These are phyloP conservation scores for Pyronema domesticum DNA, from an alignment of 495 filamentous ascomycete genomes.

Conservation along the genomic window DNA sequence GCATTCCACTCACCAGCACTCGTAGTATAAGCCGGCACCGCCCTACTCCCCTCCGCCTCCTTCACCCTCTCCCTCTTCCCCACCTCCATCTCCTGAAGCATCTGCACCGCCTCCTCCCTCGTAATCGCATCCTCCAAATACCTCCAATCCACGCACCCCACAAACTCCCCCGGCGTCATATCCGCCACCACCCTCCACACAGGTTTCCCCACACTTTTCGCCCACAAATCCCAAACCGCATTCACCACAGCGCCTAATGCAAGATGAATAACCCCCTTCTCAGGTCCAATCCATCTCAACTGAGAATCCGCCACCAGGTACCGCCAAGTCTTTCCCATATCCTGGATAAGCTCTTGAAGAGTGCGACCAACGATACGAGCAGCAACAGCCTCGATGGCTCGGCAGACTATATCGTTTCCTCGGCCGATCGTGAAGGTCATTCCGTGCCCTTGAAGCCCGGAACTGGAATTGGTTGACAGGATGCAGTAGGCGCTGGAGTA, in stretches of 20 bases:
- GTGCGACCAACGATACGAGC: conserved; percentile 53
- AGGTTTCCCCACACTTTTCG: conserved; percentile 66
- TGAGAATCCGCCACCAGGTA: conserved; percentile 80
- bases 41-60: conserved; percentile 50
- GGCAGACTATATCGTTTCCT: conserved; percentile 84
- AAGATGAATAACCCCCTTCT: conserved; percentile 89
- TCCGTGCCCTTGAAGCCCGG: conserved; percentile 55
- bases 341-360: conserved; percentile 52
- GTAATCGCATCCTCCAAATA: conserved; percentile 91
- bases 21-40: conserved; percentile 83
- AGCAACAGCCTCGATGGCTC: conserved; percentile 60
- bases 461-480: conserved; percentile 50
- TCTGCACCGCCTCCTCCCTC: conserved; percentile 58
- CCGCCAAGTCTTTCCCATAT: conserved; percentile 84
- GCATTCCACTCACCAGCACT: conserved; percentile 36
- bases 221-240: conserved; percentile 91
- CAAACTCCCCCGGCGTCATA: conserved; percentile 74
- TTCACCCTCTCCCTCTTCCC: conserved; percentile 49
- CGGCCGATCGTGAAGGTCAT: conserved; percentile 98
- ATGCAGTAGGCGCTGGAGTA: conserved; percentile 90
- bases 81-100: conserved; percentile 42
- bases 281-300: conserved; percentile 85
- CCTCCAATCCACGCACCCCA: conserved; percentile 75
- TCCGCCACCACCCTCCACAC: conserved; percentile 82
- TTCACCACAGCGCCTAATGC: conserved; percentile 83